Conservation (phyloP, 768 basidiomycete species). For the Tylopilus plumbeoviolaceoides region DNA sequence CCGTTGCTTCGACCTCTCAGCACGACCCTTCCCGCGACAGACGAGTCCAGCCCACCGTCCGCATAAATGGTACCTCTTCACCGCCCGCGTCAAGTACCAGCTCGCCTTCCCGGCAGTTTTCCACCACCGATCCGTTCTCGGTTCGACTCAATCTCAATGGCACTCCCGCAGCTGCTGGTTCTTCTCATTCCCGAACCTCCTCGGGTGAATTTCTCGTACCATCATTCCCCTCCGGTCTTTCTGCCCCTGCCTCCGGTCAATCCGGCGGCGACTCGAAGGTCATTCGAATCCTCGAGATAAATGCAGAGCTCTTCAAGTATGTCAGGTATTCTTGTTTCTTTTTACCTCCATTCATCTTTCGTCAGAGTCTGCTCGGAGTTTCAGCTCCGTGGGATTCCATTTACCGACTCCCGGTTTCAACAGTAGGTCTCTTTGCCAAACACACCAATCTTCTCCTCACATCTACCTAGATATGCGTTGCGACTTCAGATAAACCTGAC, state of each 20-base stretch:
- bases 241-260: slow-evolving; percentile 6
- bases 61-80: slow-evolving; percentile 24
- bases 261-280: slow-evolving; percentile 40
- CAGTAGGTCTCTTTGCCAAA: slow-evolving; percentile 43
- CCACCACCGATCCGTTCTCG: slow-evolving; percentile 18
- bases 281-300: slow-evolving; percentile 59
- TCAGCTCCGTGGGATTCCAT: slow-evolving; percentile 47
- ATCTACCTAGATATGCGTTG: slow-evolving; percentile 44
- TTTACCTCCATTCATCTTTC: slow-evolving; percentile 1
- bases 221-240: slow-evolving; percentile 27
- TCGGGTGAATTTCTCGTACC: slow-evolving; percentile 28
- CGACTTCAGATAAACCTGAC: slow-evolving; percentile 69
- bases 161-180: slow-evolving; percentile 11
- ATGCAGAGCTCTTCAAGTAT: slow-evolving; percentile 66
- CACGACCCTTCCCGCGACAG: slow-evolving; percentile 18
- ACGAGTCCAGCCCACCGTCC: slow-evolving; percentile 13
- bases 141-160: slow-evolving; percentile 23
- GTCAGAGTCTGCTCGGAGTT: slow-evolving; percentile 59
- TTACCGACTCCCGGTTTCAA: slow-evolving; percentile 47
- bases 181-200: slow-evolving; percentile 27
- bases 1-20: slow-evolving; percentile 17
- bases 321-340: slow-evolving; percentile 13
- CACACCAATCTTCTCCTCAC: slow-evolving; percentile 10
- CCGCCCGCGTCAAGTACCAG: slow-evolving; percentile 13
- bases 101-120: slow-evolving; percentile 22